Conservation (phyloP, 148 eudicot species). For the Pharnaceum exiguum region DNA sequence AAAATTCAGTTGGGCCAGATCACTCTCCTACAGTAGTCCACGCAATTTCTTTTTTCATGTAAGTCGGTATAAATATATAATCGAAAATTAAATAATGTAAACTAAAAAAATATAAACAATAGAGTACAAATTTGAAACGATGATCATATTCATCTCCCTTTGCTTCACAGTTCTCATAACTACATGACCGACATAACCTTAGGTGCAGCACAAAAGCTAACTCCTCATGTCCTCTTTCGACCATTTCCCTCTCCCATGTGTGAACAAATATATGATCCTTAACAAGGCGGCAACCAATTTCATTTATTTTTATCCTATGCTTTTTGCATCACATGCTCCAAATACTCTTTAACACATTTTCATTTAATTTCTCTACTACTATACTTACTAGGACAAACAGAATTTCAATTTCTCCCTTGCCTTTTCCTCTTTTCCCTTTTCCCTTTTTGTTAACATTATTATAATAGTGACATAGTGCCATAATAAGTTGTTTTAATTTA, state of each 20-base stretch:
- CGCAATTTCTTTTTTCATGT: no score
- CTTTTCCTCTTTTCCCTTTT: not conserved
- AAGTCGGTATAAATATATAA: no score
- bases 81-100: no score
- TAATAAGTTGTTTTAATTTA: not conserved
- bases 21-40: no score
- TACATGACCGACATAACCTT: constrained; percentile 22
- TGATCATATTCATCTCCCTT: not conserved
- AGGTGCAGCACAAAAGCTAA: constrained; percentile 11
- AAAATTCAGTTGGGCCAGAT: no score
- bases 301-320: not conserved
- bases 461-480: no score
- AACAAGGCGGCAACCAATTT: constrained; percentile 18
- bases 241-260: not conserved
- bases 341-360: not conserved
- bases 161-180: no score
- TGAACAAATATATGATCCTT: constrained; percentile 7
- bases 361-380: not conserved
- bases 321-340: constrained; percentile 13
- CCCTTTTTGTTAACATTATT: not conserved
- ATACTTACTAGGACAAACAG: not conserved
- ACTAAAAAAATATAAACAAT: not conserved
- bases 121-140: constrained; percentile 23
- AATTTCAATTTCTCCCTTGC: constrained; percentile 18
- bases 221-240: not conserved